Base-by-base conservation (phyloP, 108 stramenopile genomes). In the Hondaea fermentalgiana region DNA sequence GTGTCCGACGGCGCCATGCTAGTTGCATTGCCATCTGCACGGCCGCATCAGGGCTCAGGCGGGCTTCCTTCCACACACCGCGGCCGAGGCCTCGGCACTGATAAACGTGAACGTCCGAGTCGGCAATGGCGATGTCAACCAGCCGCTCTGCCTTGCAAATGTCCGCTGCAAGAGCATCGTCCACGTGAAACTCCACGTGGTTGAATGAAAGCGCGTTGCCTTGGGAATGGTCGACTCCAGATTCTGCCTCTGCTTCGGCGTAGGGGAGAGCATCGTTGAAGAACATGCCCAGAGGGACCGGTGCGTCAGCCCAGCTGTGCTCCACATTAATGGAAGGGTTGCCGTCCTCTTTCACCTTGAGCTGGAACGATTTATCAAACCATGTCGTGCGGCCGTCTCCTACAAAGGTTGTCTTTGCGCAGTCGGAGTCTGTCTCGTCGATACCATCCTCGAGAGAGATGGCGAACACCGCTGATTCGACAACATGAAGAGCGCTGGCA, bases 11-110 rank as follows among this genome's bases (percentile, higher is more conserved):
- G 51, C 76, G 76, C 49, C 51, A 83, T 35, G 76, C 76, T 21
- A 83, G 76, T 3, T 83, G 76, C 45, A 83, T 47, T 55, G 76
- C 76, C 76, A 83, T 83, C 12, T 83, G 76, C 49, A 83, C 76
- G 12, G 76, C 76, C 19, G 76, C 45, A 83, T 83, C 76, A 6
- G 76, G 76, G 49, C 51, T 83, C 2, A 83, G 19, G 0, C 49
- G 44, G 25, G 76, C 76, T 12, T 12, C 76, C 28, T 53, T 83
- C 76, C 76, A 83, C 16, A 53, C 45, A 17, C 28, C 12, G 6
- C 51, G 45, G 76, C 76, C 76, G 6, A 83, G 76, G 2, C 76
- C 76, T 17, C 49, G 12, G 76, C 76, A 83, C 51, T 53, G 17
- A 3, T 83, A 53, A 6, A 83, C 76, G 51, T 16, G 23, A 6